Evolutionary conservation across 129 eudicot species (phyloP), one percentile per base, ranked within the genome.

Genomic region (Lonicera japonica): DNA sequence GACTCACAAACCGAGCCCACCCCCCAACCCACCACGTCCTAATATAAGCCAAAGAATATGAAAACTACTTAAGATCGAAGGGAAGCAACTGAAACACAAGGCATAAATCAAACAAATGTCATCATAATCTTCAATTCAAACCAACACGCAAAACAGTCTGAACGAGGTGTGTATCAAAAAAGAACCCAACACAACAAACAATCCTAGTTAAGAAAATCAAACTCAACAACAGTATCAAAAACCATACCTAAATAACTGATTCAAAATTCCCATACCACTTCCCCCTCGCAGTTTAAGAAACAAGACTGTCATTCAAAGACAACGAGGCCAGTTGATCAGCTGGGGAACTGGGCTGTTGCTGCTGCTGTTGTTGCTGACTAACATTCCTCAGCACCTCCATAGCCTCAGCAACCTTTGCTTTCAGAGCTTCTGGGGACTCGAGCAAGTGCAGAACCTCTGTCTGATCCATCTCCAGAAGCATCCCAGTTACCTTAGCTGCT

Each of bases 391-490:
- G 51, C 21, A 83, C 95, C 11, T 81, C 82, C 87, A 81, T 76
- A 13, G 97, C 97, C 70, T 90, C 94, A 0, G 74, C 76, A 21
- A 86, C 95, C 82, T 90, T 90, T 39, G 89, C 83, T 80, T 79
- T 74, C 21, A 86, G 70, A 58, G 94, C 84, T 21, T 83, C 78
- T 0, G 94, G 94, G 1, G 92, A 83, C 76, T 86, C 92, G 9
- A 90, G 70, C 78, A 90, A 77, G 57, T 81, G 89, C 25, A 86
- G 58, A 14, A 86, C 90, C 64, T 86, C 89, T 0, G 82, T 81
- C 53, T 79, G 95, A 39, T 83, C 95, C 94, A 90, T 83, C 67
- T 86, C 95, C 47, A 83, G 34, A 34, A 86, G 87, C 97, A 90
- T 90, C 14, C 95, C 94, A 0, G 95, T 90, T 8, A 90, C 87